phyloP scores from a whole-genome alignment of 805 yeast genomes.

The Starmera quercuum region DNA sequence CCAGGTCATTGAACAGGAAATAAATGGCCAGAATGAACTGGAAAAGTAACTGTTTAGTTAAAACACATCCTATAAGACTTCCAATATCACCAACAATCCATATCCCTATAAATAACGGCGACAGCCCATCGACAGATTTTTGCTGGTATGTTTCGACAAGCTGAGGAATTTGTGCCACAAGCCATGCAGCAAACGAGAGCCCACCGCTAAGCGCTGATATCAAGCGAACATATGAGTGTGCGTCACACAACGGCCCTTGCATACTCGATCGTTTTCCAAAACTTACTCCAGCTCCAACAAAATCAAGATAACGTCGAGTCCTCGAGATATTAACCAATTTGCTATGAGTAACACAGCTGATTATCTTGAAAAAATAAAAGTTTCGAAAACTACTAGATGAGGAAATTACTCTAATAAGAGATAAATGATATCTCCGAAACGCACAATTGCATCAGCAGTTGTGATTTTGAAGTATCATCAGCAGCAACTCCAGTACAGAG shows the following conservation, averaged over 20 bases:
- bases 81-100: constrained; percentile 28
- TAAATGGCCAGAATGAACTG: constrained; percentile 68
- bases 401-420: too few relatives aligned
- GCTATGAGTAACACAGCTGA: too few relatives aligned
- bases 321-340: too few relatives aligned
- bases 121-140: constrained; percentile 51
- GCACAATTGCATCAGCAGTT: too few relatives aligned
- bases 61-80: constrained; percentile 58
- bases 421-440: too few relatives aligned
- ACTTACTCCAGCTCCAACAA: neutral
- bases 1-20: constrained; percentile 63
- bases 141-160: constrained; percentile 41
- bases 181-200: constrained; percentile 32
- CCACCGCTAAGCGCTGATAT: constrained; percentile 30
- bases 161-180: constrained; percentile 44
- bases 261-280: neutral
- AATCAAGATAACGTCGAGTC: too few relatives aligned
- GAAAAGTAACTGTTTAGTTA: constrained; percentile 76
- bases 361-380: too few relatives aligned
- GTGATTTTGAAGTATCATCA: too few relatives aligned
- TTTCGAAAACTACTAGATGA: too few relatives aligned
- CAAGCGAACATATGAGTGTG: neutral
- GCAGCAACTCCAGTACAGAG: too few relatives aligned
- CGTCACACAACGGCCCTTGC: neutral
- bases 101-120: constrained; percentile 40